Conservation (phyloP, 805 yeast species). For the Debaryomyces maramus region DNA sequence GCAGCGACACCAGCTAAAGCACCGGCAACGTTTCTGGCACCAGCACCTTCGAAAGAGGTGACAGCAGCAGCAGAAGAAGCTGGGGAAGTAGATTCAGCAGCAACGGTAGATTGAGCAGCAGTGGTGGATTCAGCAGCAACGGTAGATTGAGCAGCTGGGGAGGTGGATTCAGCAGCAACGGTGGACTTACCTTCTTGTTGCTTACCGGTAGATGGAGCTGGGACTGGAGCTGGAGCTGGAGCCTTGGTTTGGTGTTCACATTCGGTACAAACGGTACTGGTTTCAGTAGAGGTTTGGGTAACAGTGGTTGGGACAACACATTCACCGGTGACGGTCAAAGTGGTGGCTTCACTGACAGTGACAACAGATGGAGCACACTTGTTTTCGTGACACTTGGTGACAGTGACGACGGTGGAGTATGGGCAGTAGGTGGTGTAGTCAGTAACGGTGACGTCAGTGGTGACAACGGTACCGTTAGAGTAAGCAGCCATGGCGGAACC, state of each 20-base stretch:
- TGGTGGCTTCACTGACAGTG: constrained; percentile 77
- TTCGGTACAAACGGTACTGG: background rate
- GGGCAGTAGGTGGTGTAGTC: constrained; percentile 81
- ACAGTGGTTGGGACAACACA: constrained; percentile 64
- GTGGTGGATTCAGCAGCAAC: constrained; percentile 10
- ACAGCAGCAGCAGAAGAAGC: constrained; percentile 19
- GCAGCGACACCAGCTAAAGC: constrained; percentile 56
- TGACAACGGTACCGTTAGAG: constrained; percentile 45
- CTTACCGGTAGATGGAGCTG: too few relatives aligned
- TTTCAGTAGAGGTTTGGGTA: constrained; percentile 11
- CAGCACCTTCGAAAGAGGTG: constrained; percentile 33
- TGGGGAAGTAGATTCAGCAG: background rate
- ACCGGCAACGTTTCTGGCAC: constrained; percentile 45
- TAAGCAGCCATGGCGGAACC: constrained; percentile 40
- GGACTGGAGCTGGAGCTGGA: constrained; percentile 10
- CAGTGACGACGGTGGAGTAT: constrained; percentile 60
- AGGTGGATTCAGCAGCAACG: constrained; percentile 7
- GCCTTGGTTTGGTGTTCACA: background rate
- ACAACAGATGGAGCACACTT: constrained; percentile 42
- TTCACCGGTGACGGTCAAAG: constrained; percentile 84
- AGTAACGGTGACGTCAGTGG: constrained; percentile 60
- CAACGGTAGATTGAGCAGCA: constrained; percentile 18
- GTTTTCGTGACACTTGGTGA: constrained; percentile 44
- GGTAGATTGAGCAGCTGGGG: constrained; percentile 14
- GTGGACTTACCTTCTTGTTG: too few relatives aligned